These are phyloP conservation scores for Phytopythium chamaehyphon DNA, from an alignment of 352 stramenopile genomes.

Conservation along the genomic window DNA sequence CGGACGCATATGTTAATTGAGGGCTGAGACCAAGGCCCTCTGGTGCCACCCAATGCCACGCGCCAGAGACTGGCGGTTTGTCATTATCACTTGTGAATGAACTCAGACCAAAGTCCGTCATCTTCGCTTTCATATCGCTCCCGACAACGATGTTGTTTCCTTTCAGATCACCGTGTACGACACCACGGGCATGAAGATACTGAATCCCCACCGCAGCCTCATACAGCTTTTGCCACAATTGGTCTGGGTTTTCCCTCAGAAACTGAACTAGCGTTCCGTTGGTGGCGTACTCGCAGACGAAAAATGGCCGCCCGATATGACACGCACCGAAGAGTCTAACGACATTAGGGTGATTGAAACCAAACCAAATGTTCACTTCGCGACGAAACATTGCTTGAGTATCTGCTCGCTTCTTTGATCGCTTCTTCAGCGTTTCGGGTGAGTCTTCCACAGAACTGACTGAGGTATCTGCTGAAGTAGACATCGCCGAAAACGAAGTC, in stretches of 20 bases:
- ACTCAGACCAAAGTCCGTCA: constrained; percentile 28
- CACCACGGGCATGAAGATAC: constrained; percentile 23
- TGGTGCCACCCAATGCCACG: constrained; percentile 17
- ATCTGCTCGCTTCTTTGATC: constrained; percentile 1
- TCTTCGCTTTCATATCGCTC: constrained; percentile 23
- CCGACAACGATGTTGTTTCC: constrained; percentile 28
- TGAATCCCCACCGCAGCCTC: constrained; percentile 24
- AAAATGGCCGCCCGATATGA: constrained; percentile 24
- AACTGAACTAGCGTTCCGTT: constrained; percentile 13
- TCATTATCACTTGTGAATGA: background rate
- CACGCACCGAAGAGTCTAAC: constrained; percentile 28
- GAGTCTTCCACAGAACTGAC: background rate
- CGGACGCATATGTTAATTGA: constrained; percentile 9
- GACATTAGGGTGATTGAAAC: constrained; percentile 24
- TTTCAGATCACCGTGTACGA: constrained; percentile 38
- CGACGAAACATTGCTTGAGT: constrained; percentile 16
- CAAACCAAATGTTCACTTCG: constrained; percentile 28
- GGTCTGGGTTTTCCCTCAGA: constrained; percentile 13
- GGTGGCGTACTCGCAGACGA: constrained; percentile 25
- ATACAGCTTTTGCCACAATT: constrained; percentile 20
- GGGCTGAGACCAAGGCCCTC: constrained; percentile 2
- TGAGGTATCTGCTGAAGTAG: too few species aligned
- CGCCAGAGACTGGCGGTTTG: background rate
- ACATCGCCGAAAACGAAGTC: background rate
- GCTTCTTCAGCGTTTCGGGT: background rate